phyloP scores from a whole-genome alignment of 768 basidiomycete species.

The Lentinula raphanica region DNA sequence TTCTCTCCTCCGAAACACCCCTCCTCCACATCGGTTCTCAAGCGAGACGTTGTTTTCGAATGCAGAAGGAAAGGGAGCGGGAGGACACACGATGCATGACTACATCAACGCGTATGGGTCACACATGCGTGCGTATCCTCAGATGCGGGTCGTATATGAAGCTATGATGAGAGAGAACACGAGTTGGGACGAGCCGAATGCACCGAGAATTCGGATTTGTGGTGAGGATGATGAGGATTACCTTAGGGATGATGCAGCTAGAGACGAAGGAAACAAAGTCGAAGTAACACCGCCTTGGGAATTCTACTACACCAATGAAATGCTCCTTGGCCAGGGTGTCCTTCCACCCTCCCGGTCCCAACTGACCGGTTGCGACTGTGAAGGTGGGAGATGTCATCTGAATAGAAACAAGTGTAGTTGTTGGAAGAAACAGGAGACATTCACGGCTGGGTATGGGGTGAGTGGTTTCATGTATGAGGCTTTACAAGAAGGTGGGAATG shows the following conservation, averaged over 20 bases:
- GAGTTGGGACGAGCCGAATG: conserved; percentile 58
- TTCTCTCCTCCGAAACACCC: not conserved
- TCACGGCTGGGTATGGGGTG: conserved; percentile 23
- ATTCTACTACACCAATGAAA: conserved; percentile 79
- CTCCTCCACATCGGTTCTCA: not conserved
- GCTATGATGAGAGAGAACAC: conserved; percentile 63
- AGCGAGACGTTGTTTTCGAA: too few species aligned
- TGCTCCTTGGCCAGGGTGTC: conserved; percentile 70
- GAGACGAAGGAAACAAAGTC: too few species aligned
- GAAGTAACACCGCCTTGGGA: conserved; percentile 81
- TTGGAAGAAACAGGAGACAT: conserved; percentile 47
- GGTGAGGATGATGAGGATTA: too few species aligned
- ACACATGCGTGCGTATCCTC: conserved; percentile 32
- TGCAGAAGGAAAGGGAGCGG: too few species aligned
- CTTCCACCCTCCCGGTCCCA: conserved; percentile 55
- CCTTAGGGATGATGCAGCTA: too few species aligned
- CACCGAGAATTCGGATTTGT: conserved; percentile 61
- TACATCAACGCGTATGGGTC: conserved; percentile 50
- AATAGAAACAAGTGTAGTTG: conserved; percentile 72
- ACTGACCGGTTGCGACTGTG: conserved; percentile 68
- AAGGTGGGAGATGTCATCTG: conserved; percentile 54
- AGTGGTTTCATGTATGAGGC: conserved; percentile 67
- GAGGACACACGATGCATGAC: conserved; percentile 49
- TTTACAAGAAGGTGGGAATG: too few species aligned
- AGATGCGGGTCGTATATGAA: conserved; percentile 54